Base-by-base conservation (phyloP, 352 stramenopile species). In the Salisapilia sapeloensis region DNA sequence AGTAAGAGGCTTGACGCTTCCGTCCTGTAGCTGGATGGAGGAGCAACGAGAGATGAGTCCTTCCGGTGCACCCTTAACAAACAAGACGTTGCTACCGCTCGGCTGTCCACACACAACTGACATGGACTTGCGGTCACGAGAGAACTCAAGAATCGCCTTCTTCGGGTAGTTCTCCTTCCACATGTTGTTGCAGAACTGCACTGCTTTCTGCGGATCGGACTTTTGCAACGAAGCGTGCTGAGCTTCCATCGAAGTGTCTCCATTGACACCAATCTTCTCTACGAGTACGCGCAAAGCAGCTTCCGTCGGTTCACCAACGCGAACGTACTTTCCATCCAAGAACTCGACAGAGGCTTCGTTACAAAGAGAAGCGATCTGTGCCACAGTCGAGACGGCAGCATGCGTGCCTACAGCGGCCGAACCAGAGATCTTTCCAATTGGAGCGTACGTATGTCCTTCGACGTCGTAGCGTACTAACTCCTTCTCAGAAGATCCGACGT, bases 61-160 rank as follows among this genome's bases (percentile, higher is more conserved):
- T 55, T 99, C 96, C 1, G 95, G 92, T 11, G 95, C 95, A 32
- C 96, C 96, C 69, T 99, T 99, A 10, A 99, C 93, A 24, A 98
- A 84, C 12, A 99, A 58, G 29, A 96, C 50, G 55, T 98, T 98
- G 40, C 78, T 64, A 37, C 66, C 63, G 7, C 65, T 55, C 0
- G 60, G 47, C 59, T 78, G 82, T 8, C 69, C 35, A 51, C 65
- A 92, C 8, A 98, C 51, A 28, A 98, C 89, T 34, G 83, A 97
- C 93, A 98, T 98, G 21, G 78, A 97, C 67, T 99, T 99, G 31
- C 94, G 81, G 53, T 98, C 84, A 9, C 95, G 77, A 35, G 76
- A 95, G 46, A 98, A 98, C 53, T 98, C 93, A 6, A 98, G 56
- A 26, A 93, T 96, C 22, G 92, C 94, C 15, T 86, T 53, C 47